Evolutionary conservation across 768 basidiomycete genomes (phyloP), one percentile per base, ranked within the genome.

Genomic region (Rhizopogon rudus): DNA sequence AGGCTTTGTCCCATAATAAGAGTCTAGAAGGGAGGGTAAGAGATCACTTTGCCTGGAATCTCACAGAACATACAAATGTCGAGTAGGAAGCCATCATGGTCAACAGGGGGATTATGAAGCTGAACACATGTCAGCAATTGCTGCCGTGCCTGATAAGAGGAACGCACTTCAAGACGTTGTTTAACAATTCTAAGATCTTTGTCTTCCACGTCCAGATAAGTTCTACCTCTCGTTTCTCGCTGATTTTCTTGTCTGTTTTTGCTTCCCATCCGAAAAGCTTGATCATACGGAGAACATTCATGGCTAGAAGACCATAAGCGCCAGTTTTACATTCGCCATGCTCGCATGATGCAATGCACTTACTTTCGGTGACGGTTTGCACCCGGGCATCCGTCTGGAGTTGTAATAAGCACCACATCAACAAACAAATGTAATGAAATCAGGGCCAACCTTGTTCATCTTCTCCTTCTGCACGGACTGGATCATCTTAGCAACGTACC

Each of bases 201-300:
- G 76, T 68, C 61, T 77, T 80, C 73, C 76, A 78, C 41, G 85
- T 71, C 67, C 75, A 77, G 3, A 61, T 54, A 14, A 91, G 68
- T 65, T 91, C 89, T 3, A 77, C 77, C 43, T 84, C 79, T 56
- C 88, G 78, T 60, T 81, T 81, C 31, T 76, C 75, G 20, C 75
- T 68, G 44, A 92, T 72, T 49, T 75, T 74, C 12, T 75, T 65
- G 22, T 78, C 71, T 63, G 86, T 78, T 45, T 80, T 76, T 55
- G 77, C 75, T 75, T 84, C 78, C 78, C 87, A 80, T 7, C 77
- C 87, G 60, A 90, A 88, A 41, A 88, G 70, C 67, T 89, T 88
- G 63, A 87, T 73, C 81, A 87, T 86, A 16, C 85, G 77, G 13
- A 86, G 66, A 17, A 82, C 78, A 52, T 77, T 78, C 62, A 84